phyloP scores from a whole-genome alignment of 1,284 basidiomycete species.

The Ganoderma resinaceum region DNA sequence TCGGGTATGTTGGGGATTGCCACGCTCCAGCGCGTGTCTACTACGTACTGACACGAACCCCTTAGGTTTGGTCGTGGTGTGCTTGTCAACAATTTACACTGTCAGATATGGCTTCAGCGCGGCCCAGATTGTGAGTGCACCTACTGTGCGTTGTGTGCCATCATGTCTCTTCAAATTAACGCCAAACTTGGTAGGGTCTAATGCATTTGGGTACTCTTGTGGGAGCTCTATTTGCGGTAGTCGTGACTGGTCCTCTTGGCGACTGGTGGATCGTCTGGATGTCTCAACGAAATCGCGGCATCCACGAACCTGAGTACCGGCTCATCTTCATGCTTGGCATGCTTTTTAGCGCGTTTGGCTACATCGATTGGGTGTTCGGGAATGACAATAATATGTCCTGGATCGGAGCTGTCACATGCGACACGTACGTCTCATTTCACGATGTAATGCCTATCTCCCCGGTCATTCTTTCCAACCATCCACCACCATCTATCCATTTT shows the following conservation, averaged over 20 bases:
- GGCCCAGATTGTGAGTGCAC: not conserved
- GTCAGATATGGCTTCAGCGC: not conserved
- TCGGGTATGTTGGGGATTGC: not conserved
- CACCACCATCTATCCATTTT: too few relatives aligned
- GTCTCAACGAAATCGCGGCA: constrained; percentile 48
- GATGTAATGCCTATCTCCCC: too few relatives aligned
- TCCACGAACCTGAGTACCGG: constrained; percentile 56
- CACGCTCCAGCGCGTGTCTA: too few relatives aligned
- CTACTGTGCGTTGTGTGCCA: too few relatives aligned
- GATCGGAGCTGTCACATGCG: constrained; percentile 52
- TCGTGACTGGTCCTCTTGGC: constrained; percentile 48
- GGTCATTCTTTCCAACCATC: too few relatives aligned
- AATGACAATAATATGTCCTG: constrained; percentile 50
- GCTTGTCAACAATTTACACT: not conserved
- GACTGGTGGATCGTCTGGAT: constrained; percentile 52
- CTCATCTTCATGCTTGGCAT: constrained; percentile 50
- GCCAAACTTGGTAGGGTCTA: constrained; percentile 35
- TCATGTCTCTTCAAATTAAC: too few relatives aligned
- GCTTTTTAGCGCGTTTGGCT: constrained; percentile 52
- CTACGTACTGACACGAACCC: too few relatives aligned
- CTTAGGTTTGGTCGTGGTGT: not conserved
- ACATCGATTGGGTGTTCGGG: constrained; percentile 53
- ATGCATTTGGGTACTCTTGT: constrained; percentile 52
- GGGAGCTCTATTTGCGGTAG: constrained; percentile 48
- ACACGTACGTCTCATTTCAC: constrained; percentile 39